phyloP scores from a whole-genome alignment of 495 filamentous ascomycete genomes.

The Cercophora sp. region DNA sequence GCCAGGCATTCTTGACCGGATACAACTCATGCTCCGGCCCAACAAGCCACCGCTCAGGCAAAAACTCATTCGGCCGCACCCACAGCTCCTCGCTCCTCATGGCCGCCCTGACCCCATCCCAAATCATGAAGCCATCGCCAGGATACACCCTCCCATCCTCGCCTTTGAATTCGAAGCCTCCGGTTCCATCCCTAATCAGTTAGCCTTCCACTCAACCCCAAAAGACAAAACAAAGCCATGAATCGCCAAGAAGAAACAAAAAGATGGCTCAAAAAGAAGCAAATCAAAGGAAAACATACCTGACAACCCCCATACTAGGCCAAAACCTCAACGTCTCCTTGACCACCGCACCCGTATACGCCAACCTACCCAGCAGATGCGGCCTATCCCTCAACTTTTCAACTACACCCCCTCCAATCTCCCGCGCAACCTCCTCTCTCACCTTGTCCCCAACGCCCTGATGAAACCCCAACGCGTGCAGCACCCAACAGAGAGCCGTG shows the following conservation, averaged over 20 bases:
- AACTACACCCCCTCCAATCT: background rate
- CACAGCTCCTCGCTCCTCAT: conserved; percentile 29
- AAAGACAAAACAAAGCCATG: too few relatives aligned
- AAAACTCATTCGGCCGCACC: conserved; percentile 31
- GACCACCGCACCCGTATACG: conserved; percentile 46
- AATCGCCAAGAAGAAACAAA: too few relatives aligned
- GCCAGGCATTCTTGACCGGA: conserved; percentile 32
- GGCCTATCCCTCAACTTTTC: conserved; percentile 29
- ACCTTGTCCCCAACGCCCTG: conserved; percentile 25
- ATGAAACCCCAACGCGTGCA: conserved; percentile 36
- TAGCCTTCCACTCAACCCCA: too few relatives aligned
- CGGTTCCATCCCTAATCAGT: conserved; percentile 31
- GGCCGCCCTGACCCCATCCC: conserved; percentile 19
- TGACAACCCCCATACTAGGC: too few relatives aligned
- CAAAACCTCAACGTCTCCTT: conserved; percentile 47
- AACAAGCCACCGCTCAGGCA: conserved; percentile 42
- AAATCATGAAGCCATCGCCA: conserved; percentile 32
- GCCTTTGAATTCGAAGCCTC: conserved; percentile 30
- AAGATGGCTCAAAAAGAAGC: too few relatives aligned
- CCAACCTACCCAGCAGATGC: conserved; percentile 35
- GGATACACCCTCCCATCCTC: conserved; percentile 29
- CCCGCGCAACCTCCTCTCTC: background rate
- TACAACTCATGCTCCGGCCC: conserved; percentile 23
- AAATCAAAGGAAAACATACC: too few relatives aligned
- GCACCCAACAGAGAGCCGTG: conserved; percentile 31